phyloP scores from a whole-genome alignment of 352 stramenopile genomes.

The Phytopythium delawarense region DNA sequence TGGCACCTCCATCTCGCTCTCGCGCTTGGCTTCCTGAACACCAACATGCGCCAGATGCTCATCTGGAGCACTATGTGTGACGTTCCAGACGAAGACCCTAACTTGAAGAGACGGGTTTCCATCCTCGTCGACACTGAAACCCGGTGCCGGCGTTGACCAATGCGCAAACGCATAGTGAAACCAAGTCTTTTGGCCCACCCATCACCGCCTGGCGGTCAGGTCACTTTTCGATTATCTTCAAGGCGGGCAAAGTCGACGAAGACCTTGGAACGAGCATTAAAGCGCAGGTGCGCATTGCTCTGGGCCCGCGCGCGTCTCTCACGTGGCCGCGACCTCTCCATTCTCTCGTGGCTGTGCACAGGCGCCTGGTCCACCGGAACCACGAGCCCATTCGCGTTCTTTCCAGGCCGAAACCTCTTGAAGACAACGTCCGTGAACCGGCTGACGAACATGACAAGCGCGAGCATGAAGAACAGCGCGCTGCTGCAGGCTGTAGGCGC shows the following conservation, averaged over 20 bases:
- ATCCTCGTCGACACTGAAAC: too few species aligned
- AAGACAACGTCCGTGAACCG: neutral
- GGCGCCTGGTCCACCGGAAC: neutral
- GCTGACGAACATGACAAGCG: neutral
- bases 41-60: neutral
- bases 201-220: too few species aligned
- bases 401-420: neutral
- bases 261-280: neutral
- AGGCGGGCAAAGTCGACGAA: neutral
- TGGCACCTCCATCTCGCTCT: neutral
- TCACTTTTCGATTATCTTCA: constrained; percentile 1
- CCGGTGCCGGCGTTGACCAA: too few species aligned
- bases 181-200: too few species aligned
- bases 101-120: neutral
- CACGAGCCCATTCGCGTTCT: neutral
- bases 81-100: neutral
- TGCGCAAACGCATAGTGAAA: neutral
- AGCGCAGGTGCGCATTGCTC: neutral
- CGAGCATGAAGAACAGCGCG: constrained; percentile 2
- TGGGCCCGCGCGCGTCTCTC: too few species aligned
- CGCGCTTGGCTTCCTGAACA: neutral
- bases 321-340: neutral
- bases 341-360: neutral
- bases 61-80: neutral
- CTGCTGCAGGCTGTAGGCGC: neutral